These are phyloP conservation scores for Nicotiana sylvestris DNA, from an alignment of 257 asterid genomes.

Conservation along the genomic window DNA sequence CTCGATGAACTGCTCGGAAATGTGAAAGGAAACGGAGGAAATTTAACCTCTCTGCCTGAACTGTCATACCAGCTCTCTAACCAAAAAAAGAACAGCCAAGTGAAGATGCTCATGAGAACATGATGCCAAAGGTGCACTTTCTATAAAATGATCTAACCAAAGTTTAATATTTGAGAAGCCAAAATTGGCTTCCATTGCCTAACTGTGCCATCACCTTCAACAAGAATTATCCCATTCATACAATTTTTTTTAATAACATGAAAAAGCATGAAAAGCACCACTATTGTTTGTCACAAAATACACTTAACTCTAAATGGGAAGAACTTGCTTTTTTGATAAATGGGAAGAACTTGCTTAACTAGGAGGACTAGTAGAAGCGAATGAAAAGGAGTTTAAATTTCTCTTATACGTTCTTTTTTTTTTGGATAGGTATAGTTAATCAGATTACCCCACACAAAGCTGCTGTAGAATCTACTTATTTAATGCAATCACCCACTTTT, in stretches of 20 bases:
- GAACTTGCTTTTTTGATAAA: not conserved
- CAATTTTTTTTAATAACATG: not conserved
- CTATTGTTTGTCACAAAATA: not conserved
- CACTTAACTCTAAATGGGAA: not conserved
- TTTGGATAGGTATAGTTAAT: not conserved
- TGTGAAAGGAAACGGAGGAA: constrained; percentile 88
- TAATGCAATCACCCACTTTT: not conserved
- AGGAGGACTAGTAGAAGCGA: not conserved
- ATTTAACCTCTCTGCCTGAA: constrained; percentile 85
- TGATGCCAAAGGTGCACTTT: constrained; percentile 9
- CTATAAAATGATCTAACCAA: not conserved
- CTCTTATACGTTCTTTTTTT: not conserved
- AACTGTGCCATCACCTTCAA: not conserved
- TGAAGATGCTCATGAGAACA: constrained; percentile 10
- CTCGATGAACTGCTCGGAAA: constrained; percentile 97
- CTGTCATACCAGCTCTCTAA: constrained; percentile 94
- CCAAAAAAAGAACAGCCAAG: constrained; percentile 19
- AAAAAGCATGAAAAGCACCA: no score
- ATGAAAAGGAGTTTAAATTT: not conserved
- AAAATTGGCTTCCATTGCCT: not conserved
- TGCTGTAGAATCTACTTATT: not conserved
- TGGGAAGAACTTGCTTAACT: not conserved
- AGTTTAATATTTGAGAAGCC: not conserved
- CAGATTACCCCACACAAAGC: not conserved
- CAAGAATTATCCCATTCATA: not conserved